These are phyloP conservation scores for Colletotrichum liaoningense DNA, from an alignment of 2,329 filamentous ascomycete genomes.

Conservation along the genomic window DNA sequence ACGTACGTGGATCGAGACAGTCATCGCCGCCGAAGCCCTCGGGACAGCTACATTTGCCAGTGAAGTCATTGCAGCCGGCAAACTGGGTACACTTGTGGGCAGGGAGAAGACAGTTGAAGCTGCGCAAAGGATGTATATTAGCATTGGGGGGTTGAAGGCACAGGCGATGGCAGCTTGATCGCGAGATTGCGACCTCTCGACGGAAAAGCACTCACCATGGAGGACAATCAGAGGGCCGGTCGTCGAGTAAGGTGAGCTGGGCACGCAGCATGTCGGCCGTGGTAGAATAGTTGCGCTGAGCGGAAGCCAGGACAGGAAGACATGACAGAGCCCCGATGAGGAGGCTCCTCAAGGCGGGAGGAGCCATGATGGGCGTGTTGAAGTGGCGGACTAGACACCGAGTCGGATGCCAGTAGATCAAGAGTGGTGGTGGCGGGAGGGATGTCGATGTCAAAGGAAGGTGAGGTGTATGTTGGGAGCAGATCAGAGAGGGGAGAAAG, in stretches of 20 bases:
- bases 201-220: conserved; percentile 69
- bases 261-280: conserved; percentile 69
- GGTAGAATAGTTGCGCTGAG: conserved; percentile 66
- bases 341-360: conserved; percentile 49
- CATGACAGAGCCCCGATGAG: conserved; percentile 52
- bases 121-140: conserved; percentile 52
- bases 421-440: not conserved
- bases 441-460: not conserved
- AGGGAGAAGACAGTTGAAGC: conserved; percentile 98
- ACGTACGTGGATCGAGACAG: conserved; percentile 82
- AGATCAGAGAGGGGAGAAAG: conserved; percentile 6
- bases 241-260: conserved; percentile 77
- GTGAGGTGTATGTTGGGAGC: not conserved
- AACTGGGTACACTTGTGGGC: conserved; percentile 93
- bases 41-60: conserved; percentile 93
- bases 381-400: conserved; percentile 8
- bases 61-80: conserved; percentile 87
- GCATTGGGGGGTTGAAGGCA: conserved; percentile 13
- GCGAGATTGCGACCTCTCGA: conserved; percentile 6
- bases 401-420: conserved; percentile 4
- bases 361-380: conserved; percentile 49
- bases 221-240: conserved; percentile 81
- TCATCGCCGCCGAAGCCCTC: conserved; percentile 94
- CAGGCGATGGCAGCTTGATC: not conserved
- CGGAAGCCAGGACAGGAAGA: conserved; percentile 53